Evolutionary conservation across 2,329 filamentous ascomycete species (phyloP).

Genomic region (Exophiala viscosa): DNA sequence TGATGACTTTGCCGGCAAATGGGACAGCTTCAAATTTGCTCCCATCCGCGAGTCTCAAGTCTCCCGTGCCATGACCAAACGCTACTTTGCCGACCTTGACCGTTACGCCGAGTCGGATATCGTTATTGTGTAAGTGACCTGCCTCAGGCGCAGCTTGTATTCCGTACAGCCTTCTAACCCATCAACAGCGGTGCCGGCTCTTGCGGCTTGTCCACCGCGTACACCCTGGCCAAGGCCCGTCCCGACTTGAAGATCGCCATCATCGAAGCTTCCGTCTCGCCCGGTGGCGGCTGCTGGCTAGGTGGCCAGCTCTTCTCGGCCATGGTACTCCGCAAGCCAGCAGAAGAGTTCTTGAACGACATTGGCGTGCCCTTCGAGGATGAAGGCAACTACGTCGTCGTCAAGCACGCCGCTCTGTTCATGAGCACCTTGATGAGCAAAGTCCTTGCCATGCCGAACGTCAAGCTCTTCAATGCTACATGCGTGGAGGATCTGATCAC

Average conservation of each 20-base stretch:
- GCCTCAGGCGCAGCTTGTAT: too few species aligned
- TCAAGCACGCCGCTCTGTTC: constrained; percentile 91
- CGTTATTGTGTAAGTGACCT: constrained; percentile 62
- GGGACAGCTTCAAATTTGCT: constrained; percentile 77
- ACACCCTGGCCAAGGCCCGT: constrained; percentile 75
- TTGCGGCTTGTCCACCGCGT: constrained; percentile 80
- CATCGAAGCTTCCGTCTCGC: constrained; percentile 81
- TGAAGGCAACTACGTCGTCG: constrained; percentile 82
- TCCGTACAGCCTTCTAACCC: too few species aligned
- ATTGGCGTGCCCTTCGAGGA: constrained; percentile 83
- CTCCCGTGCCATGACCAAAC: constrained; percentile 86
- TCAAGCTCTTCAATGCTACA: constrained; percentile 96
- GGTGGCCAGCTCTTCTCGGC: constrained; percentile 91
- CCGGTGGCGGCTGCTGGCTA: constrained; percentile 83
- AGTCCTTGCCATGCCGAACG: constrained; percentile 79
- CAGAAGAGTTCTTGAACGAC: constrained; percentile 76
- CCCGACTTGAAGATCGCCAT: constrained; percentile 90
- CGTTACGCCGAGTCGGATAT: constrained; percentile 87
- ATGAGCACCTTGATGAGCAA: constrained; percentile 81
- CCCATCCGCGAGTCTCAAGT: constrained; percentile 90
- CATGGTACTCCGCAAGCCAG: constrained; percentile 93
- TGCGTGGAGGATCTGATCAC: constrained; percentile 91
- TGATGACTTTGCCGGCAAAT: constrained; percentile 67
- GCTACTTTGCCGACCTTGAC: constrained; percentile 89
- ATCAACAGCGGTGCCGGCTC: constrained; percentile 65